Conservation (phyloP, 352 stramenopile genomes). For the Pythium oligandrum region DNA sequence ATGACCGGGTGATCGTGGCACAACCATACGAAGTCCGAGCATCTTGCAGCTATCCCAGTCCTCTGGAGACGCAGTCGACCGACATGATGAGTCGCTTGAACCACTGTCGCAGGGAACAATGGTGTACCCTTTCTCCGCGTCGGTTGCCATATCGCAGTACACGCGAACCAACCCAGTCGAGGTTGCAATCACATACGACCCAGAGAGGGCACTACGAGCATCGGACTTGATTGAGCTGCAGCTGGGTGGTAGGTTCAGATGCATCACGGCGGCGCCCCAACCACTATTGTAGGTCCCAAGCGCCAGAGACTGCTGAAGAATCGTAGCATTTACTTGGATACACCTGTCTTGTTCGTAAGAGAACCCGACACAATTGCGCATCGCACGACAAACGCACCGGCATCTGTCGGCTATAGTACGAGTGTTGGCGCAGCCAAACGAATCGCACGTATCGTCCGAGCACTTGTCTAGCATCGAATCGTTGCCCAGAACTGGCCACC, state of each 20-base stretch:
- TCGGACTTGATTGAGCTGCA: slow-evolving; percentile 51
- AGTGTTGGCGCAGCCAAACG: slow-evolving; percentile 19
- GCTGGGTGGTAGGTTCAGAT: slow-evolving; percentile 52
- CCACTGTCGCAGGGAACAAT: slow-evolving; percentile 39
- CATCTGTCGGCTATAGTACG: slow-evolving; percentile 41
- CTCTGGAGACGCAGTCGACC: slow-evolving; percentile 23
- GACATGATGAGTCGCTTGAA: slow-evolving; percentile 27
- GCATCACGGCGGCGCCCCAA: slow-evolving; percentile 21
- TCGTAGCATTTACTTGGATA: slow-evolving; percentile 25
- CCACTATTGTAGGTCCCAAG: slow-evolving; percentile 22
- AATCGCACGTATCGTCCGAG: slow-evolving; percentile 20
- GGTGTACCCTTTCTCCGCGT: slow-evolving; percentile 50
- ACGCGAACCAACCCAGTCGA: slow-evolving; percentile 26
- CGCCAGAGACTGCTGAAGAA: slow-evolving; percentile 34
- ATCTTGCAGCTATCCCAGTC: slow-evolving; percentile 46
- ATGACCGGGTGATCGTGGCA: slow-evolving; percentile 43
- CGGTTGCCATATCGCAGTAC: slow-evolving; percentile 53
- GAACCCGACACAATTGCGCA: slow-evolving; percentile 35
- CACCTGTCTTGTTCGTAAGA: slow-evolving; percentile 33
- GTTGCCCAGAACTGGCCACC: slow-evolving; percentile 30
- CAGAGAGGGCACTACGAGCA: slow-evolving; percentile 21
- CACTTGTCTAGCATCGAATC: slow-evolving; percentile 28
- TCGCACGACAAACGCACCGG: slow-evolving; percentile 33
- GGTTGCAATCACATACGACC: slow-evolving; percentile 43
- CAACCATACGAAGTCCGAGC: slow-evolving; percentile 42